Evolutionary conservation across 2,329 filamentous ascomycete species (phyloP).

Genomic region (Apiospora saccharicola): DNA sequence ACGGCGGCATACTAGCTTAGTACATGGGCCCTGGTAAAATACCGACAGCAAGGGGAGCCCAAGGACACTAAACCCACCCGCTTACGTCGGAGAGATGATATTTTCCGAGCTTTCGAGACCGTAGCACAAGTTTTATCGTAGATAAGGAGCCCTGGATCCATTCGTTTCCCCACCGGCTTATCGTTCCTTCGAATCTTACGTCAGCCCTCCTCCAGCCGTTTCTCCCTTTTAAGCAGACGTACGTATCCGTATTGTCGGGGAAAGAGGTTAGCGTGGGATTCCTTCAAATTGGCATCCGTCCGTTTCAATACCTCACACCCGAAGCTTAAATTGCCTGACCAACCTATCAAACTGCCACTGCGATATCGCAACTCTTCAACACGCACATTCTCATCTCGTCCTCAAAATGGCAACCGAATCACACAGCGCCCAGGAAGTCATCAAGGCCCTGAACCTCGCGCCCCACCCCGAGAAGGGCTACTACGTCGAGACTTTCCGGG

Average conservation of each 20-base stretch:
- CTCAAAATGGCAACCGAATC: background rate
- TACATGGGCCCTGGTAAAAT: background rate
- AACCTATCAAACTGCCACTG: too few relatives aligned
- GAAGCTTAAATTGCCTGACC: background rate
- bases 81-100: background rate
- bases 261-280: background rate
- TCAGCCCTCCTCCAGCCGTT: background rate
- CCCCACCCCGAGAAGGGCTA: slow-evolving; percentile 59
- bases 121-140: background rate
- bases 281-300: background rate
- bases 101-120: background rate
- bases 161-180: background rate
- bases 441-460: slow-evolving; percentile 51
- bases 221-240: background rate
- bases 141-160: background rate
- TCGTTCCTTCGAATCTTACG: background rate
- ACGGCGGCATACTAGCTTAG: background rate
- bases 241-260: background rate
- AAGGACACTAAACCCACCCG: background rate
- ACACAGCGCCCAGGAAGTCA: slow-evolving; percentile 52
- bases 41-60: too few relatives aligned
- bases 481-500: slow-evolving; percentile 56
- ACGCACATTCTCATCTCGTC: background rate
- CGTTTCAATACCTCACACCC: background rate
- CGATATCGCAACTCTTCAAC: background rate